Evolutionary conservation across 371 early-diverging fungal genomes (phyloP).

Genomic region (Nematocida minor): DNA sequence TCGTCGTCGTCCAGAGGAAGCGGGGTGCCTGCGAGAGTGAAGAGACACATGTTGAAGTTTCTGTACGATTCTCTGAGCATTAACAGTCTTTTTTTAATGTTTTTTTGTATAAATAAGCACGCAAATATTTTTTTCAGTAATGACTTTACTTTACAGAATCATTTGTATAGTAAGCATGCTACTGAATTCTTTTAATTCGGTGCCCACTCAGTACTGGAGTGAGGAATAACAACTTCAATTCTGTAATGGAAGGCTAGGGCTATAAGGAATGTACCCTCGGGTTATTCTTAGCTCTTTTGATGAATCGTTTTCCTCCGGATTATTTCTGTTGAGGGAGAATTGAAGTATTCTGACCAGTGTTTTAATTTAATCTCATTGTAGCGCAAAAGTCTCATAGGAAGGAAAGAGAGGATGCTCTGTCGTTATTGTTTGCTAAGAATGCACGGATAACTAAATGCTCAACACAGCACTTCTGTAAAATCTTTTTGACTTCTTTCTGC

Average conservation of each 20-base stretch:
- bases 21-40: constrained; percentile 51
- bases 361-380: constrained; percentile 49
- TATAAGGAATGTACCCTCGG: not conserved
- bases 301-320: constrained; percentile 28
- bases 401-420: too few relatives aligned
- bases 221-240: constrained; percentile 26
- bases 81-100: not conserved
- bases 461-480: too few relatives aligned
- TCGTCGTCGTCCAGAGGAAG: constrained; percentile 53
- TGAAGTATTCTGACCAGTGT: constrained; percentile 51
- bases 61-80: not conserved
- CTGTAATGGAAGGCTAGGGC: constrained; percentile 43
- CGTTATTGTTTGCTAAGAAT: too few relatives aligned
- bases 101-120: constrained; percentile 26
- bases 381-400: too few relatives aligned
- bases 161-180: constrained; percentile 50
- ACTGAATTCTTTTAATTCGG: constrained; percentile 20
- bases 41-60: constrained; percentile 51
- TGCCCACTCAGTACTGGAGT: constrained; percentile 48
- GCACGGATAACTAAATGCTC: too few relatives aligned
- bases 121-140: constrained; percentile 33
- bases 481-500: too few relatives aligned
- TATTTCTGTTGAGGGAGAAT: constrained; percentile 44
- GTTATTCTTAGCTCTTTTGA: constrained; percentile 24
- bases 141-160: constrained; percentile 54